A percentile compares a stretch with the other conserved stretches of the same genome.
These are phyloP conservation scores for Capsicum chinense DNA, from an alignment of 257 asterid genomes.

Conservation along the genomic window DNA sequence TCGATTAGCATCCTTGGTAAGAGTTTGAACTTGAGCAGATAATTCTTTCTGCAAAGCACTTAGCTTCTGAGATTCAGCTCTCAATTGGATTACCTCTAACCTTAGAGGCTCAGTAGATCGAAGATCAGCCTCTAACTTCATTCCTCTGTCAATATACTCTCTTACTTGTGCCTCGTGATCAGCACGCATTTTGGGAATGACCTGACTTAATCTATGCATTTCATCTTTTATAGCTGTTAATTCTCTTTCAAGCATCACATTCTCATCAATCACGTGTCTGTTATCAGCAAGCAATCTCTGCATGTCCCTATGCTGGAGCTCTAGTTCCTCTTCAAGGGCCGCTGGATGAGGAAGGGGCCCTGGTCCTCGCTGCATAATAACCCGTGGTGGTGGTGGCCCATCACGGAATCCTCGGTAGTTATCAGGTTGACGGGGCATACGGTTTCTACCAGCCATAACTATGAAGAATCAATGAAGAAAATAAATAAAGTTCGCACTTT, in stretches of 20 bases:
- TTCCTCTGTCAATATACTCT: conserved; percentile 73
- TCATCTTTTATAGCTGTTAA: conserved; percentile 78
- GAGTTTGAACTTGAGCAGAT: conserved; percentile 59
- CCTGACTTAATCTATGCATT: conserved; percentile 68
- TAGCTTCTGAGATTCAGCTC: conserved; percentile 74
- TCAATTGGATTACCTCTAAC: conserved; percentile 62
- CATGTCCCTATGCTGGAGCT: conserved; percentile 78
- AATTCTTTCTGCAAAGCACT: conserved; percentile 60
- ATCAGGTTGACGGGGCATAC: conserved; percentile 61
- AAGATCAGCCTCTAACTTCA: conserved; percentile 83
- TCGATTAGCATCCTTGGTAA: conserved; percentile 67
- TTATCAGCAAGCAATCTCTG: conserved; percentile 70
- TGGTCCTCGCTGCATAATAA: conserved; percentile 51
- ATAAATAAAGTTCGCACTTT: neutral
- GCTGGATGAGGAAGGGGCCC: conserved; percentile 64
- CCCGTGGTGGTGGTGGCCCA: conserved; percentile 48
- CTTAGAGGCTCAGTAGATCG: conserved; percentile 65
- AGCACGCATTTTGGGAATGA: conserved; percentile 65
- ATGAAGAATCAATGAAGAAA: neutral
- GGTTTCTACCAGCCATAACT: conserved; percentile 78
- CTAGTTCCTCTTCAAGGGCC: conserved; percentile 78
- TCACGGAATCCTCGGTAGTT: conserved; percentile 53
- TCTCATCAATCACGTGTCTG: conserved; percentile 74
- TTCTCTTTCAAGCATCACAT: conserved; percentile 85
- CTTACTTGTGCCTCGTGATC: conserved; percentile 76